Evolutionary conservation across 106 monocot genomes (phyloP).

Genomic region (Phalaenopsis equestris): DNA sequence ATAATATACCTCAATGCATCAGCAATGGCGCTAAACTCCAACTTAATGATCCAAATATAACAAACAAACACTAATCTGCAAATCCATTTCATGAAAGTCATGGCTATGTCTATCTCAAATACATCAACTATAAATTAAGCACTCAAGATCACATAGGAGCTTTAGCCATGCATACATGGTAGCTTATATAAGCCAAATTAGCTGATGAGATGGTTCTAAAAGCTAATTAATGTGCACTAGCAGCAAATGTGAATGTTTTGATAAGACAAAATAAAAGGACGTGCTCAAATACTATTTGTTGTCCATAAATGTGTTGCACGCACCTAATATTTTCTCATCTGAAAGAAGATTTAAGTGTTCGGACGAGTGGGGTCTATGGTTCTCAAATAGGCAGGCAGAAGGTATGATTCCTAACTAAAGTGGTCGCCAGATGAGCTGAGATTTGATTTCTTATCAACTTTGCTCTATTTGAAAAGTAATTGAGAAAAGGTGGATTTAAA

Average conservation of each 20-base stretch:
- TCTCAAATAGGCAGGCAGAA: slow-evolving; percentile 4
- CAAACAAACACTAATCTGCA: neutral
- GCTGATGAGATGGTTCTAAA: neutral
- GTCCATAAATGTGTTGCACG: too few species aligned
- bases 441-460: neutral
- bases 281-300: too few species aligned
- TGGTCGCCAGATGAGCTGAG: neutral
- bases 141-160: neutral
- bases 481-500: too few species aligned
- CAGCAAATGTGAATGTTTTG: neutral
- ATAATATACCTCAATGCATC: slow-evolving; percentile 33
- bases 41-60: neutral
- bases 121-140: too few species aligned
- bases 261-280: neutral
- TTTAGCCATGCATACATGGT: neutral
- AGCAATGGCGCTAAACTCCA: slow-evolving; percentile 16
- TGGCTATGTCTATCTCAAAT: neutral
- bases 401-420: slow-evolving; percentile 1
- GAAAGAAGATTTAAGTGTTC: too few species aligned
- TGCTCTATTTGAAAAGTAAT: too few species aligned
- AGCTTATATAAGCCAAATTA: neutral
- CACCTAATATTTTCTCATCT: too few species aligned
- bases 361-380: neutral
- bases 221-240: neutral
- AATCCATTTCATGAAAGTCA: neutral